These are phyloP conservation scores for Candida schatavii DNA, from an alignment of 805 yeast species.

Conservation along the genomic window DNA sequence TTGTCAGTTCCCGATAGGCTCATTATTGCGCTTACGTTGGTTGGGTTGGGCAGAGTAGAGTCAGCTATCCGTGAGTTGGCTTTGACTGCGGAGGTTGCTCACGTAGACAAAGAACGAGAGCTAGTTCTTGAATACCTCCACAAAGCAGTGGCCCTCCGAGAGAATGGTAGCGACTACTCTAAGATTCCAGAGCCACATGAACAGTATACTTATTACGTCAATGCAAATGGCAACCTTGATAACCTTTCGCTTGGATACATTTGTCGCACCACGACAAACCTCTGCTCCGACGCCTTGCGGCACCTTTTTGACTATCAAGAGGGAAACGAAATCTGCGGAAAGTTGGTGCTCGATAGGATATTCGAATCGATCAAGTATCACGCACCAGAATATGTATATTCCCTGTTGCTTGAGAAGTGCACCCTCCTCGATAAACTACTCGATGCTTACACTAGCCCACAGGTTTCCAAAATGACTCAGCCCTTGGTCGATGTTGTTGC, in stretches of 20 bases:
- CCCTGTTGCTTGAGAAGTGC: slow-evolving; percentile 7
- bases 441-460: slow-evolving; percentile 13
- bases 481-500: background rate
- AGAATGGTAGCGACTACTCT: background rate
- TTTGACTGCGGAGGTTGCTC: slow-evolving; percentile 22
- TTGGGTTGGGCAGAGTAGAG: slow-evolving; percentile 21
- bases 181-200: slow-evolving; percentile 13
- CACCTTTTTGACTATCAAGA: background rate
- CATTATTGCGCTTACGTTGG: slow-evolving; percentile 17
- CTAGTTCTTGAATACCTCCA: slow-evolving; percentile 10
- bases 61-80: slow-evolving; percentile 25
- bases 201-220: slow-evolving; percentile 18
- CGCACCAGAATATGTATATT: slow-evolving; percentile 15
- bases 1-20: slow-evolving; percentile 13
- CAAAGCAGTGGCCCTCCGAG: background rate
- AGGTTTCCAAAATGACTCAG: slow-evolving; percentile 7
- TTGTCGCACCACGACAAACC: slow-evolving; percentile 10
- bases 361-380: slow-evolving; percentile 12
- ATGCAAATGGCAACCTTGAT: slow-evolving; percentile 14
- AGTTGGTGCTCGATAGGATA: slow-evolving; percentile 8
- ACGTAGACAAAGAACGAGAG: slow-evolving; percentile 12
- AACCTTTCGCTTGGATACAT: slow-evolving; percentile 17
- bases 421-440: slow-evolving; percentile 7
- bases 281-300: slow-evolving; percentile 6
- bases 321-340: background rate